Conservation (phyloP, 179 eudicot species). For the Vitellaria paradoxa region DNA sequence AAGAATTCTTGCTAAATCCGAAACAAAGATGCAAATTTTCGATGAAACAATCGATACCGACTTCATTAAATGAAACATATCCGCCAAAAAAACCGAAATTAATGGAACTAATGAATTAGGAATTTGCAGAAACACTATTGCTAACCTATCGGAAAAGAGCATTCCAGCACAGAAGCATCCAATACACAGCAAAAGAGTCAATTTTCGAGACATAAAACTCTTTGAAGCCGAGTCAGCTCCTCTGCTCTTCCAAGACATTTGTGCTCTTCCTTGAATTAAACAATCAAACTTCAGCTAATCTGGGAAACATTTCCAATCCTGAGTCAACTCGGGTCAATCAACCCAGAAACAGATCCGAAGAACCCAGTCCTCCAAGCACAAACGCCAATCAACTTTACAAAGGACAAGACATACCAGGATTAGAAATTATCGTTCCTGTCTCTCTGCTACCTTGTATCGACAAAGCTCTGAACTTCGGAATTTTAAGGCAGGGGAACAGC, state of each 20-base stretch:
- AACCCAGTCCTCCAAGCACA: neutral
- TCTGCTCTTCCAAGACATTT: constrained; percentile 52
- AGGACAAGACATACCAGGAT: neutral
- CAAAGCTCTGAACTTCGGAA: neutral
- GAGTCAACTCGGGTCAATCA: constrained; percentile 6
- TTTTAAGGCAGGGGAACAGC: neutral
- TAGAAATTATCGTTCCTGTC: neutral
- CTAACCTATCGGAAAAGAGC: constrained; percentile 61
- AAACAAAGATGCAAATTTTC: neutral
- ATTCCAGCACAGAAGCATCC: constrained; percentile 65
- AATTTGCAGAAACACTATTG: neutral
- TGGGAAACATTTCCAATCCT: neutral
- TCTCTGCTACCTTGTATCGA: neutral
- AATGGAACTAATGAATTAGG: neutral
- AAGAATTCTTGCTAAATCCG: neutral
- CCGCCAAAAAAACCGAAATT: neutral
- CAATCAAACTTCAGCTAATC: neutral
- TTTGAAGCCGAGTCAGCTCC: constrained; percentile 35
- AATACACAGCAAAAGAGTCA: constrained; percentile 46
- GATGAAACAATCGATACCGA: constrained; percentile 5
- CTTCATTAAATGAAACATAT: constrained; percentile 1
- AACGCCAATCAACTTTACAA: neutral
- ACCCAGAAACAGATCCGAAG: constrained; percentile 5
- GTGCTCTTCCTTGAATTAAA: neutral
- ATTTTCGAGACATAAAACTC: constrained; percentile 37